phyloP scores from a whole-genome alignment of 805 yeast species.

The Saccharomyces kudriavzevii region DNA sequence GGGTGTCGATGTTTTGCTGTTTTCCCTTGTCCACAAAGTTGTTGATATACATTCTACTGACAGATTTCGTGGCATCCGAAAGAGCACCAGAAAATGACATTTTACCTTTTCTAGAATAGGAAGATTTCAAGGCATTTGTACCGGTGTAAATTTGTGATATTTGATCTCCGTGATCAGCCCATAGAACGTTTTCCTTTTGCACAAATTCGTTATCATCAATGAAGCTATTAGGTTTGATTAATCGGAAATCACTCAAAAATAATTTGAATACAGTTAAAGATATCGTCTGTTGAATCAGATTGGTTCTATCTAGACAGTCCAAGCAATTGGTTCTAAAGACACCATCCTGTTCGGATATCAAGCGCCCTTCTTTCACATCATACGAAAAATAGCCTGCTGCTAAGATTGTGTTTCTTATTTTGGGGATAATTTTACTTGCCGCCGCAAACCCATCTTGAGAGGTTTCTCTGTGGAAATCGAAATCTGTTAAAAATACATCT shows the following conservation, averaged over 20 bases:
- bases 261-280: slow-evolving; percentile 60
- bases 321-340: slow-evolving; percentile 87
- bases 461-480: slow-evolving; percentile 91
- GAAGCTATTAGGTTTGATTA: slow-evolving; percentile 17
- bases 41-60: slow-evolving; percentile 88
- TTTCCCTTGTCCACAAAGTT: slow-evolving; percentile 87
- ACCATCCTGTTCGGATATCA: slow-evolving; percentile 73
- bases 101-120: slow-evolving; percentile 88
- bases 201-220: slow-evolving; percentile 47
- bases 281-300: slow-evolving; percentile 76
- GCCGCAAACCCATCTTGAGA: slow-evolving; percentile 80
- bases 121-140: slow-evolving; percentile 91
- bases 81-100: slow-evolving; percentile 95
- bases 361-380: slow-evolving; percentile 47
- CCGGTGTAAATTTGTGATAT: slow-evolving; percentile 94
- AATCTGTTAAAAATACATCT: slow-evolving; percentile 57
- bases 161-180: slow-evolving; percentile 99
- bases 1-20: slow-evolving; percentile 76
- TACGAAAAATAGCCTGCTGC: slow-evolving; percentile 77
- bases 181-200: slow-evolving; percentile 66
- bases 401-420: slow-evolving; percentile 54
- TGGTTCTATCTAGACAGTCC: slow-evolving; percentile 91
- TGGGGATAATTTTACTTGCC: slow-evolving; percentile 60
- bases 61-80: slow-evolving; percentile 92
- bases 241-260: slow-evolving; percentile 37